Percentiles rank a stretch among this genome's conserved stretches.
Evolutionary conservation across 2,329 filamentous ascomycete species (phyloP).

Genomic region (Periconia sp.): DNA sequence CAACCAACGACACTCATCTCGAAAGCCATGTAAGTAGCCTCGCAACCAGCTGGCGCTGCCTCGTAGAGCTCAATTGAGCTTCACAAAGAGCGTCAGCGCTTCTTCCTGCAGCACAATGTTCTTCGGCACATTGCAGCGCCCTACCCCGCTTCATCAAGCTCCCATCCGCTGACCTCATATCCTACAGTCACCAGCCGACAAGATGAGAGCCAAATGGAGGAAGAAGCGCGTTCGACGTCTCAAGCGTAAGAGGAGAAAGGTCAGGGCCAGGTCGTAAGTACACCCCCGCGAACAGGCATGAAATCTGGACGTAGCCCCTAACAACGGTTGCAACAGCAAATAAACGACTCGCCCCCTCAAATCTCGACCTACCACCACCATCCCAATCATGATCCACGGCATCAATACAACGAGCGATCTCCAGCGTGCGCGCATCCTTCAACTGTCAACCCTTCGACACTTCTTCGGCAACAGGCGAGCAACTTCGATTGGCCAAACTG

Average conservation of each 20-base stretch:
- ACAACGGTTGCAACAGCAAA: slow-evolving; percentile 39
- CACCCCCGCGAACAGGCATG: not conserved
- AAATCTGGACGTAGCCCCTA: slow-evolving; percentile 5
- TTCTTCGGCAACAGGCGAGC: slow-evolving; percentile 30
- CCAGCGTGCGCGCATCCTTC: slow-evolving; percentile 26
- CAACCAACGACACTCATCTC: slow-evolving; percentile 48
- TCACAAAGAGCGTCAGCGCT: slow-evolving; percentile 5
- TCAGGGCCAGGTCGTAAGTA: slow-evolving; percentile 91
- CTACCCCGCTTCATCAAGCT: slow-evolving; percentile 10
- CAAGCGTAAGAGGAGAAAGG: slow-evolving; percentile 99
- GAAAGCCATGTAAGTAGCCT: slow-evolving; percentile 44
- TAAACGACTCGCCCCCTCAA: slow-evolving; percentile 51
- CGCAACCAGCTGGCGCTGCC: slow-evolving; percentile 3
- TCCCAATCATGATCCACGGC: slow-evolving; percentile 29
- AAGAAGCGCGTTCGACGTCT: slow-evolving; percentile 99
- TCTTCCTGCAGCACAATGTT: not conserved
- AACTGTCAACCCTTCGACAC: slow-evolving; percentile 18
- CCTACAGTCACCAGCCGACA: slow-evolving; percentile 43
- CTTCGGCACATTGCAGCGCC: slow-evolving; percentile 5
- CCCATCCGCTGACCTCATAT: slow-evolving; percentile 29
- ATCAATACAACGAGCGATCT: slow-evolving; percentile 28
- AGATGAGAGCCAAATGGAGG: slow-evolving; percentile 98
- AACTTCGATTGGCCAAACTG: slow-evolving; percentile 15
- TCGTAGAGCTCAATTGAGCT: slow-evolving; percentile 27
- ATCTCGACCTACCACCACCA: slow-evolving; percentile 35